Percentiles rank a stretch among this genome's conserved stretches.
Evolutionary conservation across 2,329 filamentous ascomycete species (phyloP).

Genomic region (Stemphylium vesicarium): DNA sequence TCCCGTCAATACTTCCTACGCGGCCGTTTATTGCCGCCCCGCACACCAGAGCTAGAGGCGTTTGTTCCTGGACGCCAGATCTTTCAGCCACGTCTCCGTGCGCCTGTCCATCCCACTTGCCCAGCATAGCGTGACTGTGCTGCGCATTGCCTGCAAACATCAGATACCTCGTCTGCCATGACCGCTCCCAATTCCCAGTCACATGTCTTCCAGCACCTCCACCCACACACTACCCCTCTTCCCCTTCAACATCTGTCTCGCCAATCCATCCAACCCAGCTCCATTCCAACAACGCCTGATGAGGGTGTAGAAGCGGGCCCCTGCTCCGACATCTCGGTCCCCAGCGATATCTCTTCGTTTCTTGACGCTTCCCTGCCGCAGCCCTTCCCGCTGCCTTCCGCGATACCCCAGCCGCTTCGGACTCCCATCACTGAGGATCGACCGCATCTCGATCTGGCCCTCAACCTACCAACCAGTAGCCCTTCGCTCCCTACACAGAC

Average conservation of each 20-base stretch:
- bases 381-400: slow-evolving; percentile 39
- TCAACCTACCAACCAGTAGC: slow-evolving; percentile 35
- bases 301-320: slow-evolving; percentile 20
- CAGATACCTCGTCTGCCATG: slow-evolving; percentile 20
- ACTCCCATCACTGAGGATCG: slow-evolving; percentile 36
- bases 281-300: slow-evolving; percentile 32
- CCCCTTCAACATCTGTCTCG: not conserved
- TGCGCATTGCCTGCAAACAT: slow-evolving; percentile 17
- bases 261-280: slow-evolving; percentile 8
- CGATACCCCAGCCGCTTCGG: slow-evolving; percentile 25
- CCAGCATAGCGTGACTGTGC: slow-evolving; percentile 20
- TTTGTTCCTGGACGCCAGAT: slow-evolving; percentile 30
- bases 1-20: slow-evolving; percentile 18
- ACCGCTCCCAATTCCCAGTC: slow-evolving; percentile 15
- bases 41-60: slow-evolving; percentile 23
- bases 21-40: slow-evolving; percentile 22
- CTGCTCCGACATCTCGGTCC: slow-evolving; percentile 20
- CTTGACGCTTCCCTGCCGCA: slow-evolving; percentile 38
- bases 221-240: slow-evolving; percentile 18
- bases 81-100: slow-evolving; percentile 34
- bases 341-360: slow-evolving; percentile 28
- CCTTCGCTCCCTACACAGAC: slow-evolving; percentile 41
- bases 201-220: slow-evolving; percentile 19
- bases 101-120: slow-evolving; percentile 23
- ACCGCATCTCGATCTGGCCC: slow-evolving; percentile 34